phyloP scores from a whole-genome alignment of 2,329 filamentous ascomycete species.

The Pyrenophora tritici-repentis region DNA sequence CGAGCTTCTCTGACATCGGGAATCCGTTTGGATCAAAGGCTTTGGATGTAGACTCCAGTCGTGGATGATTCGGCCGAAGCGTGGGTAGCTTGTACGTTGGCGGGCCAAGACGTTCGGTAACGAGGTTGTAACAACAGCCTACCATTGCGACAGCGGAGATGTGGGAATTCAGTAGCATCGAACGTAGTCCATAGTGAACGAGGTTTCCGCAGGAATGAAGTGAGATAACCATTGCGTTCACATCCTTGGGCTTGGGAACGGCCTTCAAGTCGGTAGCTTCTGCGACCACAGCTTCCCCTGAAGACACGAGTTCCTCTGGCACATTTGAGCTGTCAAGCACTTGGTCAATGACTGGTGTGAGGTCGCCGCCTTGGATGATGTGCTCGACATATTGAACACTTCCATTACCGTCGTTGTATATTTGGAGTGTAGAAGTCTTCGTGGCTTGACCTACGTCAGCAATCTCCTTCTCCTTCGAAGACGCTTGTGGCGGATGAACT shows the following conservation, averaged over 20 bases:
- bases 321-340: constrained; percentile 56
- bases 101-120: constrained; percentile 87
- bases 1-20: constrained; percentile 80
- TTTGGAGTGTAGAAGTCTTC: constrained; percentile 42
- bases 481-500: background rate
- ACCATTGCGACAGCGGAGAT: constrained; percentile 93
- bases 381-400: constrained; percentile 80
- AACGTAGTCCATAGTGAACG: constrained; percentile 90
- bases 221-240: constrained; percentile 80
- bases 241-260: constrained; percentile 38
- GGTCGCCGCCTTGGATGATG: constrained; percentile 72
- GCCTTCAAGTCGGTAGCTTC: constrained; percentile 32
- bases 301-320: constrained; percentile 31
- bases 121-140: constrained; percentile 96
- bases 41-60: constrained; percentile 69
- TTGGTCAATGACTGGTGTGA: constrained; percentile 68
- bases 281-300: constrained; percentile 24
- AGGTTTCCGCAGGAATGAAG: constrained; percentile 97
- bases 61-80: constrained; percentile 73
- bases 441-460: constrained; percentile 13
- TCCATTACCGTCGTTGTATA: constrained; percentile 65
- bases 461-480: background rate
- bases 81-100: constrained; percentile 84
- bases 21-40: constrained; percentile 89
- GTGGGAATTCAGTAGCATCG: constrained; percentile 79